phyloP scores from a whole-genome alignment of 495 filamentous ascomycete species.

The Xylaria curta region DNA sequence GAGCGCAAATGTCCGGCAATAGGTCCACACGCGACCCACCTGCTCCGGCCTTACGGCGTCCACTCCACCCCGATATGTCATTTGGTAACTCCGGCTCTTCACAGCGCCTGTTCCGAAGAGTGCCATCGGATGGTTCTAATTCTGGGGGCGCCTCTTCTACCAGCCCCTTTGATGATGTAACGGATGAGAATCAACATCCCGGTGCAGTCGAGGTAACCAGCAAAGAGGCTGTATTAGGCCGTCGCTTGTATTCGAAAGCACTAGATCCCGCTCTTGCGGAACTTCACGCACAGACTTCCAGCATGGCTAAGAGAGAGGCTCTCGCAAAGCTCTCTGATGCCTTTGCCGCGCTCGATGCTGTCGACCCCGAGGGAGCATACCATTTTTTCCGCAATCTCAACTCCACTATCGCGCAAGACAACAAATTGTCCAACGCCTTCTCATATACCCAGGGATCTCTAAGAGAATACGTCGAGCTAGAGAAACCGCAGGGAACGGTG shows the following conservation, averaged over 20 bases:
- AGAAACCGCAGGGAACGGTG: conserved; percentile 52
- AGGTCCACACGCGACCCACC: conserved; percentile 56
- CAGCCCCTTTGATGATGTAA: conserved; percentile 40
- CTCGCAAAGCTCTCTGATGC: conserved; percentile 81
- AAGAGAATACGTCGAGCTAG: conserved; percentile 32
- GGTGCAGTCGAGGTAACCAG: conserved; percentile 59
- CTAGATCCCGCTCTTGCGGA: conserved; percentile 84
- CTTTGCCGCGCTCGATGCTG: conserved; percentile 79
- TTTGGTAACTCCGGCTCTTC: conserved; percentile 93
- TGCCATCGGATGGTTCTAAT: conserved; percentile 70
- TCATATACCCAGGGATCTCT: conserved; percentile 30
- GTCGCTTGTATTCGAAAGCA: conserved; percentile 77
- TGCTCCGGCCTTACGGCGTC: conserved; percentile 66
- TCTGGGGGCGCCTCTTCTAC: conserved; percentile 43
- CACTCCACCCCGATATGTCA: conserved; percentile 80
- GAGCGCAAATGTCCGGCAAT: conserved; percentile 49
- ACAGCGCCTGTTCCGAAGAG: conserved; percentile 85
- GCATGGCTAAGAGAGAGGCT: conserved; percentile 77
- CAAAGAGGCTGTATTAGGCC: conserved; percentile 82
- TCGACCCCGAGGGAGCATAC: conserved; percentile 91
- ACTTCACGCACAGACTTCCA: conserved; percentile 77
- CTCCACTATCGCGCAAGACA: conserved; percentile 48
- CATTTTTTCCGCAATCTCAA: conserved; percentile 77
- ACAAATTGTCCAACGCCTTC: conserved; percentile 48
- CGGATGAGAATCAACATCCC: conserved; percentile 53